These are phyloP conservation scores for Arthrobotrys musiformis DNA, from an alignment of 2,329 filamentous ascomycete species.

Conservation along the genomic window DNA sequence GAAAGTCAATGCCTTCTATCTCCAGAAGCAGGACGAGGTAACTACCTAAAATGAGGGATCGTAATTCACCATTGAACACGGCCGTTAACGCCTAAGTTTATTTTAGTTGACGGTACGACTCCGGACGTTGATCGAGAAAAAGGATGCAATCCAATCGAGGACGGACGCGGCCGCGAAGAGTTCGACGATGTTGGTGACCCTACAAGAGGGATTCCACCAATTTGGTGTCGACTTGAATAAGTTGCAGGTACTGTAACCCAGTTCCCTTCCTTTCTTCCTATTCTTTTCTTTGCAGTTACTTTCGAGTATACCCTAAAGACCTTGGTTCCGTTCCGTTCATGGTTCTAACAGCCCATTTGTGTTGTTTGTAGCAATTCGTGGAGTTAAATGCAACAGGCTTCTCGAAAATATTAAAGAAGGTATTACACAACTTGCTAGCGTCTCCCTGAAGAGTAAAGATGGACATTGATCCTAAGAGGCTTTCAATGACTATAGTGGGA, in stretches of 20 bases:
- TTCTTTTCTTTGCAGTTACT: background rate
- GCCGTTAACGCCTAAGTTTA: conserved; percentile 32
- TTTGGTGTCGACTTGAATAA: conserved; percentile 98
- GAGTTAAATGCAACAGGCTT: conserved; percentile 98
- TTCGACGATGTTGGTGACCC: conserved; percentile 90
- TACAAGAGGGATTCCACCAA: conserved; percentile 96
- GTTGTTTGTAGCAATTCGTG: conserved; percentile 79
- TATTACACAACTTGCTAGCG: conserved; percentile 61
- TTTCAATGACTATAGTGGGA: conserved; percentile 75
- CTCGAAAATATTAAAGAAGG: conserved; percentile 98
- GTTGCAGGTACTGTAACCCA: conserved; percentile 70
- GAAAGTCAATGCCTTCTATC: conserved; percentile 97
- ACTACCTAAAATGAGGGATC: background rate
- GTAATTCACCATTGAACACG: background rate
- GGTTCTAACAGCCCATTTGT: conserved; percentile 17
- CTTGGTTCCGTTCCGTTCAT: background rate
- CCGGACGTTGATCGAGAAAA: conserved; percentile 93
- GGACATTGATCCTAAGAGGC: conserved; percentile 42
- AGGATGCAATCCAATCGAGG: conserved; percentile 85
- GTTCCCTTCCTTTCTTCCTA: background rate
- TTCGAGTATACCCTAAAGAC: conserved; percentile 5
- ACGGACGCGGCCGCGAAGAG: conserved; percentile 80
- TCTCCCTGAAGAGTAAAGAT: conserved; percentile 4
- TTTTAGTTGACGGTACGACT: conserved; percentile 87
- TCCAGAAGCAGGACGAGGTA: conserved; percentile 98